Evolutionary conservation across 768 basidiomycete genomes (phyloP).

Genomic region (Suillus paluster): DNA sequence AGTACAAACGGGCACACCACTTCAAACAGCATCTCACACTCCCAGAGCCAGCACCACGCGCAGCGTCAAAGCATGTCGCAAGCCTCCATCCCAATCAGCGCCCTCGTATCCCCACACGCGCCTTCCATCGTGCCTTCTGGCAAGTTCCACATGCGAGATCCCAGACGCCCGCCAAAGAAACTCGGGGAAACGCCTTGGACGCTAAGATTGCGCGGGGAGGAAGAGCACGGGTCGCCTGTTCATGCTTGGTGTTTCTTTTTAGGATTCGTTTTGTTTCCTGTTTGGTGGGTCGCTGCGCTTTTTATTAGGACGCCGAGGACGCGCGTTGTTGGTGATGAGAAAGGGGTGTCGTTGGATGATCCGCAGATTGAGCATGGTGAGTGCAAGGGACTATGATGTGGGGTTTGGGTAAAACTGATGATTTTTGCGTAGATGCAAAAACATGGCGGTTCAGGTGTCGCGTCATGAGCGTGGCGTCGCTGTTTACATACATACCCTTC

Average conservation of each 20-base stretch:
- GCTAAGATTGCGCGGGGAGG: constrained; percentile 58
- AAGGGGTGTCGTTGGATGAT: constrained; percentile 75
- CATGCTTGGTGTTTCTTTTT: constrained; percentile 83
- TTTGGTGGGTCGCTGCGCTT: constrained; percentile 68
- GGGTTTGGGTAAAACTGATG: constrained; percentile 10
- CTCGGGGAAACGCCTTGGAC: constrained; percentile 65
- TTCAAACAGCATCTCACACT: no score
- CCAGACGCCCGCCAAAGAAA: constrained; percentile 61
- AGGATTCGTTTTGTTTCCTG: constrained; percentile 63
- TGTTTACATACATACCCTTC: constrained; percentile 81
- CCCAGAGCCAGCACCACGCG: constrained; percentile 29
- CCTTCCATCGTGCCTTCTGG: constrained; percentile 66
- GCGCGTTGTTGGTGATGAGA: constrained; percentile 67
- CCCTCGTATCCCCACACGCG: constrained; percentile 77
- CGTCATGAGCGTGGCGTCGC: constrained; percentile 66
- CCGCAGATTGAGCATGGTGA: constrained; percentile 79
- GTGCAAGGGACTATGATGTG: constrained; percentile 32
- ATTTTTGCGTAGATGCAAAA: constrained; percentile 56
- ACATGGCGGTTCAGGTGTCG: constrained; percentile 80
- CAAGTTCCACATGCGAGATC: constrained; percentile 82
- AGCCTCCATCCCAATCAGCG: constrained; percentile 79
- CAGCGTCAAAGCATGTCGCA: constrained; percentile 64
- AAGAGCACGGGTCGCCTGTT: constrained; percentile 52
- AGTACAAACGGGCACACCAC: no score
- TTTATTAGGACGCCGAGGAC: constrained; percentile 62